Base-by-base conservation (phyloP, 139 green algal genomes). In the Tetraselmis chui region DNA sequence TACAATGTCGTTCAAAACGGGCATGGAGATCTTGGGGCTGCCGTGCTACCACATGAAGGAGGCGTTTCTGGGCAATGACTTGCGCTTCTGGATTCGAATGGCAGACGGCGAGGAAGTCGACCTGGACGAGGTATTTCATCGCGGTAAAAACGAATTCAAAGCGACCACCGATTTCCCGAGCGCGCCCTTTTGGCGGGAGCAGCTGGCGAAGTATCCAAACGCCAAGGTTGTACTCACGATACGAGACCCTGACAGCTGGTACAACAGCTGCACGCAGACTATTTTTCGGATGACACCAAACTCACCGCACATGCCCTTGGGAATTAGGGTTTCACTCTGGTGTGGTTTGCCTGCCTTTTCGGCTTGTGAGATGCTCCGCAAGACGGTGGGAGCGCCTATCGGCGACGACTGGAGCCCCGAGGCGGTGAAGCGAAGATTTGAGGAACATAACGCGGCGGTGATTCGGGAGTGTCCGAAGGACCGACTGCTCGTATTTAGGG, bases 221-320 rank as follows among this genome's bases (percentile, higher is more conserved):
- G 81, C 81, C 29, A 84, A 80, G 74, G 81, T 84, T 24, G 28
- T 28, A 25, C 24, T 80, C 77, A 74, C 79, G n/a, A 1, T 77
- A 29, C 83, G 83, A 59, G 83, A 86, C 45, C 81, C 81, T 32
- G 83, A 79, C 75, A 79, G 26, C 25, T 86, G 83, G 83, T 84
- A 86, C 75, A 27, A 76, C 5, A 84, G 79, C 28, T 30, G 32
- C 1, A 25, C 59, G 1, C 11, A 75, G 25, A 86, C 83, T 1
- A 79, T 86, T n/a, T 81, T n/a, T n/a, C n/a, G n/a, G n/a, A n/a
- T n/a, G n/a, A n/a, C n/a, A n/a, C n/a, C n/a, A n/a, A n/a, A n/a
- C n/a, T n/a, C n/a, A n/a, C n/a, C n/a, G n/a, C n/a, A n/a, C n/a
- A n/a, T n/a, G n/a, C n/a, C n/a, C n/a, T n/a, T n/a, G n/a, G n/a